Base-by-base conservation (phyloP, 768 basidiomycete genomes). In the Auricularia heimuer region DNA sequence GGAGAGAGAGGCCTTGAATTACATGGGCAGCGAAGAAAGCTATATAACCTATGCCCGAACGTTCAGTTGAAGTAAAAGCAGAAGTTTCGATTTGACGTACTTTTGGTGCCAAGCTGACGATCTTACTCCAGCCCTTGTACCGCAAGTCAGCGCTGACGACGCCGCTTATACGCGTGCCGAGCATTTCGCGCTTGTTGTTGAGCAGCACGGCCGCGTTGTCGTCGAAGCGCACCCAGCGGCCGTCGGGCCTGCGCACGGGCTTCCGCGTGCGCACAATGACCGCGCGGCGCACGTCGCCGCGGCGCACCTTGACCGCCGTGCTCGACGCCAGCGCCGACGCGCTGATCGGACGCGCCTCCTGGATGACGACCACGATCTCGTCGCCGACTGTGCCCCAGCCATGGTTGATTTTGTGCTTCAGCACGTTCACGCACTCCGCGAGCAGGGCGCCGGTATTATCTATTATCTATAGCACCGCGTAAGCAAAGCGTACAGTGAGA, bases 401-500 rank as follows among this genome's bases (percentile, higher is more conserved):
- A 70, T 94, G 91, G 74, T 92, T 95, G 70, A 94, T 92, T 76
- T 98, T 98, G 74, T 92, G 87, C 76, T 98, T 98, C 65, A 97
- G 81, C 35, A 98, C 86, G 75, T 98, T 97, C 74, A 98, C 92
- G 72, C 94, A 97, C 80, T 98, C 96, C 51, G 94, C 88, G 67
- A 96, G 79, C 67, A 98, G 82, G 6, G 93, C 95, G 37, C 96
- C 96, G 4, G 96, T 94, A 76, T 98, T 98, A 81, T 98, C 96
- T 75, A 98, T 97, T 68, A 93, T 88, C 92, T 36, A n/a, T 8
- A 16, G 66, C 11, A 63, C 68, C 34, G 42, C 14, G 35, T 21
- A 29, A 14, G 6, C 12, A 12, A 8, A 12, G 12, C 12, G 12
- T 39, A 7, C 39, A 12, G 39, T 29, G 39, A 7, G 39, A 7